Evolutionary conservation across 768 basidiomycete genomes (phyloP).

Genomic region (Crepidotus variabilis): DNA sequence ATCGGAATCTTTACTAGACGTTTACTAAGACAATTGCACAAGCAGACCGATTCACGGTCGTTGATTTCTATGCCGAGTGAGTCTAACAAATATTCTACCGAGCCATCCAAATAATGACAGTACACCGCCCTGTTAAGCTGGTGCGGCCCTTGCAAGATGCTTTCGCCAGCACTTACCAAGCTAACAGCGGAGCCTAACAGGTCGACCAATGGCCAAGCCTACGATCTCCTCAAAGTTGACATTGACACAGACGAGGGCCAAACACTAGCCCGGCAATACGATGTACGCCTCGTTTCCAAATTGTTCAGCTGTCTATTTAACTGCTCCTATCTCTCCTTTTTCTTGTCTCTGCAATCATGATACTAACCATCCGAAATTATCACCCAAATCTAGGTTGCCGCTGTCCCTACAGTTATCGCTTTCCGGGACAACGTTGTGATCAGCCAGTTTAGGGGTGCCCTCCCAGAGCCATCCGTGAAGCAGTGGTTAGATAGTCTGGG

Average conservation of each 20-base stretch:
- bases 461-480: constrained; percentile 38
- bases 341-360: background rate
- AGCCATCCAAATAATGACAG: background rate
- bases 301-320: background rate
- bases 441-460: constrained; percentile 61
- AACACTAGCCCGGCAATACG: constrained; percentile 46
- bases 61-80: constrained; percentile 81
- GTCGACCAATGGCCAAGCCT: constrained; percentile 50
- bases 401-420: constrained; percentile 78
- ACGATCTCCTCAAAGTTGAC: constrained; percentile 75
- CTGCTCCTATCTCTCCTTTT: background rate
- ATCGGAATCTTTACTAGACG: constrained; percentile 26
- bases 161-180: constrained; percentile 67
- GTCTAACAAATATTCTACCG: constrained; percentile 21
- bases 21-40: constrained; percentile 33
- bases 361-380: background rate
- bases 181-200: constrained; percentile 42
- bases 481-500: constrained; percentile 35
- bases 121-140: constrained; percentile 44
- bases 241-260: constrained; percentile 51
- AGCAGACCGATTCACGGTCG: constrained; percentile 55
- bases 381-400: constrained; percentile 45
- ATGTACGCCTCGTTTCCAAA: constrained; percentile 27
- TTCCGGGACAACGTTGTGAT: constrained; percentile 62
- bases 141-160: constrained; percentile 73